Evolutionary conservation across 768 basidiomycete species (phyloP).

Genomic region (Rhodotorula toruloides): DNA sequence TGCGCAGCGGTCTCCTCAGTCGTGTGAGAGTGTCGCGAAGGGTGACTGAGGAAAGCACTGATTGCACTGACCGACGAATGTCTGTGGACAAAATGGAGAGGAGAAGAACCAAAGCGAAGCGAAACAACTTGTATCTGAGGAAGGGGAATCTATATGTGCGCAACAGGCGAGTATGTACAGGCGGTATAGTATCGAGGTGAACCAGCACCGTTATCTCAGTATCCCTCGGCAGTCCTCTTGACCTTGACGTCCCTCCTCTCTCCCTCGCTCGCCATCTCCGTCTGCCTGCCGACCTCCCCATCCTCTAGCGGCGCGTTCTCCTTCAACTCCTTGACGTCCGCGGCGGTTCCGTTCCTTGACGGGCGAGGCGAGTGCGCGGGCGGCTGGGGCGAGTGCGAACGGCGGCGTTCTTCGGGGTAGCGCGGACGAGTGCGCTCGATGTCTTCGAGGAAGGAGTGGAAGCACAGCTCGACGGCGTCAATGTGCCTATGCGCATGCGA

Average conservation of each 20-base stretch:
- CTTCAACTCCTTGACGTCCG: neutral
- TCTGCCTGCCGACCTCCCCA: neutral
- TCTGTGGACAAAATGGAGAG: no score
- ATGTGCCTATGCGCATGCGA: slow-evolving; percentile 45
- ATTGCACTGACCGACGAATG: no score
- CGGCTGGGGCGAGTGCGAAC: neutral
- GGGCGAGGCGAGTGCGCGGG: neutral
- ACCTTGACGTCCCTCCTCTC: slow-evolving; percentile 28
- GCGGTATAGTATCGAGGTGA: no score
- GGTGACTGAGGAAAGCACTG: no score
- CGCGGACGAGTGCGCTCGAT: slow-evolving; percentile 49
- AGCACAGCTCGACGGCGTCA: slow-evolving; percentile 52
- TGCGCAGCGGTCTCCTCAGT: no score
- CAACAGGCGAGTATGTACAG: no score
- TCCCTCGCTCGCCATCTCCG: neutral
- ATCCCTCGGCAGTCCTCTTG: neutral
- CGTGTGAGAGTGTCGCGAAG: no score
- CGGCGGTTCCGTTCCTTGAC: neutral
- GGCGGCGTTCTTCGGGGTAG: slow-evolving; percentile 46
- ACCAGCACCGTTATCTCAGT: no score
- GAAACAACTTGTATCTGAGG: no score
- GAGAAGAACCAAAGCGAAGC: no score
- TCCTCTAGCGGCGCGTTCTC: neutral
- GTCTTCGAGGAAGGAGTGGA: slow-evolving; percentile 44
- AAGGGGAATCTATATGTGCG: no score